Evolutionary conservation across 805 yeast species (phyloP).

Genomic region (Torulaspora maleeae): DNA sequence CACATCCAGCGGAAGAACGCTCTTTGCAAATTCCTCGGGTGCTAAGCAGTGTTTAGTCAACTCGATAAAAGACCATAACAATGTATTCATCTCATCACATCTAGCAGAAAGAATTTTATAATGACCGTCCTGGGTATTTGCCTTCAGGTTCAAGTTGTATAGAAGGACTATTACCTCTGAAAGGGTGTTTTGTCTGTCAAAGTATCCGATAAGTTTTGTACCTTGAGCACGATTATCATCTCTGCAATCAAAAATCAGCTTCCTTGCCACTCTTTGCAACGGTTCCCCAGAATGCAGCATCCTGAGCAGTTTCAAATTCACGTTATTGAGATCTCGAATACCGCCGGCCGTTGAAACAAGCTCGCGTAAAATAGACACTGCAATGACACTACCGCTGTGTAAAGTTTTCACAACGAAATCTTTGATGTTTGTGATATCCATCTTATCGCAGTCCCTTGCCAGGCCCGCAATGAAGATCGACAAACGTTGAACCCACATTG

Average conservation of each 20-base stretch:
- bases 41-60: slow-evolving; percentile 50
- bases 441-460: slow-evolving; percentile 46
- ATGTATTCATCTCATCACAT: slow-evolving; percentile 64
- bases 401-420: slow-evolving; percentile 58
- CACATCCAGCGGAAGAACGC: slow-evolving; percentile 41
- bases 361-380: slow-evolving; percentile 62
- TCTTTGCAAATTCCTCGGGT: slow-evolving; percentile 29
- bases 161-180: slow-evolving; percentile 66
- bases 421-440: slow-evolving; percentile 62
- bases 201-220: slow-evolving; percentile 42
- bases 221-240: slow-evolving; percentile 47
- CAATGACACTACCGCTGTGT: slow-evolving; percentile 53
- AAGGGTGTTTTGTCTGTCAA: slow-evolving; percentile 43
- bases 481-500: slow-evolving; percentile 82
- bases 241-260: slow-evolving; percentile 51
- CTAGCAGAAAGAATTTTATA: slow-evolving; percentile 68
- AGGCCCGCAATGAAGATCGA: slow-evolving; percentile 74
- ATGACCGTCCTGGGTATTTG: slow-evolving; percentile 42
- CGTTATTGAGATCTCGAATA: slow-evolving; percentile 60
- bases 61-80: slow-evolving; percentile 62
- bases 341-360: slow-evolving; percentile 74
- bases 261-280: slow-evolving; percentile 51
- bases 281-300: slow-evolving; percentile 60
- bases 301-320: slow-evolving; percentile 60
- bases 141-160: slow-evolving; percentile 42